Evolutionary conservation across 768 basidiomycete genomes (phyloP), one percentile per base, ranked within the genome.

Genomic region (Dioszegia aurantiaca): DNA sequence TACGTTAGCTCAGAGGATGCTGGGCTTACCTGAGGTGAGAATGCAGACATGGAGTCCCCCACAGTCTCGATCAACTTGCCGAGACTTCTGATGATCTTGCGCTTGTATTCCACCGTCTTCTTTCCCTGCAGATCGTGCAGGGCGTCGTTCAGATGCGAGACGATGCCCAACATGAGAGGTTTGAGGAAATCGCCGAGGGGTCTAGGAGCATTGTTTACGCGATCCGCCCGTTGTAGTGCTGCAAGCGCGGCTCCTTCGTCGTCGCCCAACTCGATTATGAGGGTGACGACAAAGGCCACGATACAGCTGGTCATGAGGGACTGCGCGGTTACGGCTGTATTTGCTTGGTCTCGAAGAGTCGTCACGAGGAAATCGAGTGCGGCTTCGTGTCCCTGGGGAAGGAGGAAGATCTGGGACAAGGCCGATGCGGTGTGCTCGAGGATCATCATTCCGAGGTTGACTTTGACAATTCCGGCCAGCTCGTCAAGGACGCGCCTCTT

Each of bases 101-200:
- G 82, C 77, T 95, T 97, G 31, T 81, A 80, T 9, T 78, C 77
- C 0, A 84, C 79, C 0, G 86, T 79, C 64, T 87, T 87, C 76
- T 87, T 90, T 4, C 88, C 88, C 23, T 86, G 84, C 1, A 87
- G 81, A 59, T 91, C 92, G 71, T 90, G 89, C 52, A 97, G 77
- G 77, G 87, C 84, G 30, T 91, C 89, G 65, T 88, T 93, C 66
- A 95, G 82, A 62, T 86, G 81, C 0, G 89, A 85, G 19, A 97
- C 85, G 55, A 97, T 80, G 1, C 89, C 93, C 5, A 95, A 82
- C 78, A 93, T 86, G 62, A 90, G 82, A 8, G 79, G 80, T 74
- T 86, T 85, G 46, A 97, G 79, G 55, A 91, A 87, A 0, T 77
- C 74, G 21, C 82, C 80, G 36, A 88, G 74, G 56, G 71, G 68